Percentiles rank a stretch among this genome's conserved stretches.
Conservation (phyloP, 257 asterid genomes). For the Hygrophila difformis region DNA sequence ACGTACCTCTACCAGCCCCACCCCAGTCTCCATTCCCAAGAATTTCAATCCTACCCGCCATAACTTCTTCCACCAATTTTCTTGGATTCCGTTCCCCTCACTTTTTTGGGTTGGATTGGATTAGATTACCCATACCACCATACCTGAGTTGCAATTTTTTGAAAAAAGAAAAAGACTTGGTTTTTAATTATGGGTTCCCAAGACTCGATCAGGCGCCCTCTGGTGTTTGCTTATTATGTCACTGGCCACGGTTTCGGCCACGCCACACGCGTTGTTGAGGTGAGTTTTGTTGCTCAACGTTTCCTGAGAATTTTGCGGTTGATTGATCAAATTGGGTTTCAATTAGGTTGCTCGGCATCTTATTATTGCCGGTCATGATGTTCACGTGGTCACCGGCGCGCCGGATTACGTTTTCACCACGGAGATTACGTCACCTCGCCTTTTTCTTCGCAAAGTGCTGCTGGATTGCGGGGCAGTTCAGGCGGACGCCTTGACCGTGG, state of each 20-base stretch:
- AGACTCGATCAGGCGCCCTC: neutral
- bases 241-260: constrained; percentile 6
- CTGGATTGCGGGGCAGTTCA: constrained; percentile 99
- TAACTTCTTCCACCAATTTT: no score
- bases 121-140: no score
- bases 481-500: constrained; percentile 98
- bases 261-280: constrained; percentile 5
- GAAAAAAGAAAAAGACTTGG: no score
- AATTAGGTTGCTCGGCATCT: constrained; percentile 89
- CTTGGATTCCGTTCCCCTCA: no score
- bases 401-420: constrained; percentile 86
- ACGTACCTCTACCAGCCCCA: no score
- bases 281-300: neutral
- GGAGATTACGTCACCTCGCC: constrained; percentile 75
- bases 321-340: neutral
- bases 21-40: no score
- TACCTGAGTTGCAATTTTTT: no score
- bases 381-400: constrained; percentile 95
- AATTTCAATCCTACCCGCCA: no score
- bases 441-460: constrained; percentile 84
- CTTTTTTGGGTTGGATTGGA: no score
- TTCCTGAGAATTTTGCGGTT: neutral
- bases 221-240: constrained; percentile 4
- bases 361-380: constrained; percentile 81
- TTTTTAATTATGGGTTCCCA: neutral